Percentiles rank a stretch among this genome's conserved stretches.
Evolutionary conservation across 306 rosid species (phyloP).

Genomic region (Cajanus cajan): DNA sequence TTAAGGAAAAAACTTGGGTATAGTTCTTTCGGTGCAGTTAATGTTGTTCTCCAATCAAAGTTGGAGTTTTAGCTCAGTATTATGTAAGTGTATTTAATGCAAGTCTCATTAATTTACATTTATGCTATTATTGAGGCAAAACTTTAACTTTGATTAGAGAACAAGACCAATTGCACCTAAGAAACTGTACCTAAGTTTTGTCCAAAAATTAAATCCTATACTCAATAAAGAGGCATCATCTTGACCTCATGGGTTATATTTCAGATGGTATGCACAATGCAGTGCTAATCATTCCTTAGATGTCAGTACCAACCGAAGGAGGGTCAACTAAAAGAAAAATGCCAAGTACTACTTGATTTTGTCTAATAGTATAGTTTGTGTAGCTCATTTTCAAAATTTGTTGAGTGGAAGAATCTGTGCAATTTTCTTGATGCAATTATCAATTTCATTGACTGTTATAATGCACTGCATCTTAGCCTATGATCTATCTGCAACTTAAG

Average conservation of each 20-base stretch:
- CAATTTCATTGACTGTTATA: conserved; percentile 5
- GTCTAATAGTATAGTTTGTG: not conserved
- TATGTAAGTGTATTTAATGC: too few relatives aligned
- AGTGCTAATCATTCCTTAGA: not conserved
- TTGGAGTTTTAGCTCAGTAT: too few relatives aligned
- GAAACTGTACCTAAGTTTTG: too few relatives aligned
- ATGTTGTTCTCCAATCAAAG: too few relatives aligned
- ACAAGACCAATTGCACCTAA: too few relatives aligned
- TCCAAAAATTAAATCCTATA: not conserved
- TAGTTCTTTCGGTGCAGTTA: too few relatives aligned
- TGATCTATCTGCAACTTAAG: not conserved
- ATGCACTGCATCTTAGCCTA: not conserved
- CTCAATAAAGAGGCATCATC: not conserved
- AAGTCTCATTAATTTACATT: too few relatives aligned
- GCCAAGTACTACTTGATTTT: not conserved
- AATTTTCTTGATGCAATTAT: conserved; percentile 3
- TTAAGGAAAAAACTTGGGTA: too few relatives aligned
- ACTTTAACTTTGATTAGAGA: too few relatives aligned
- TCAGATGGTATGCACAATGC: conserved; percentile 9
- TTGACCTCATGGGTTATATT: not conserved
- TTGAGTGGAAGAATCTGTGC: not conserved
- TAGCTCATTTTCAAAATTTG: not conserved
- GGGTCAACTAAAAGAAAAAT: not conserved
- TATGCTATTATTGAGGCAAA: too few relatives aligned
- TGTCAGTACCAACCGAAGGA: not conserved